Percentiles rank a stretch among this genome's conserved stretches.
Conservation (phyloP, 805 yeast species). For the Metschnikowia sp. region DNA sequence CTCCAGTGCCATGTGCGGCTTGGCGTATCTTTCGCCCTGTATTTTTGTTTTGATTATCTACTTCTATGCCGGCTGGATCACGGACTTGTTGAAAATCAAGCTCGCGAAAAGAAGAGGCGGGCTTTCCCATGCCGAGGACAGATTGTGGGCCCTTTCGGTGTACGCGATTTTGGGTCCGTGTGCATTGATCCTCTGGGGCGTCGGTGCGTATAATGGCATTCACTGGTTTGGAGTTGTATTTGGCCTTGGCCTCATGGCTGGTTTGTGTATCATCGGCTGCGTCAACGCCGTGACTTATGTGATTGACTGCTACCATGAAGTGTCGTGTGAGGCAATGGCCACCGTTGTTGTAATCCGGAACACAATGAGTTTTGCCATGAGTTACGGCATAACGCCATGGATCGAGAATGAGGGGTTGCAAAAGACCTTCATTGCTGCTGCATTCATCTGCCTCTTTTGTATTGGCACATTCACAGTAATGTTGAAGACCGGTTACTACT, state of each 20-base stretch:
- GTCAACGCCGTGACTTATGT: slow-evolving; percentile 28
- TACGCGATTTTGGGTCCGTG: slow-evolving; percentile 16
- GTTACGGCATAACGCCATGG: slow-evolving; percentile 62
- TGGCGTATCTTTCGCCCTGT: slow-evolving; percentile 17
- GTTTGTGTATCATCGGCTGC: slow-evolving; percentile 22
- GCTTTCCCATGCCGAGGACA: slow-evolving; percentile 15
- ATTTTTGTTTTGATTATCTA: slow-evolving; percentile 14
- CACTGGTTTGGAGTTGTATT: slow-evolving; percentile 25
- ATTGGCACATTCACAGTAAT: slow-evolving; percentile 44
- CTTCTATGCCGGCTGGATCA: slow-evolving; percentile 17
- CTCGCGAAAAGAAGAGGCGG: slow-evolving; percentile 14
- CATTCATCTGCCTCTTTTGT: slow-evolving; percentile 47
- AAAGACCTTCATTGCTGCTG: slow-evolving; percentile 55
- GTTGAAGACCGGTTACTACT: slow-evolving; percentile 32
- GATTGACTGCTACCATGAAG: slow-evolving; percentile 27
- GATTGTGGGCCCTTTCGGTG: slow-evolving; percentile 15
- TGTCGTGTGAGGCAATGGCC: slow-evolving; percentile 34
- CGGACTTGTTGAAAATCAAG: slow-evolving; percentile 14
- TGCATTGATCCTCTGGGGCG: slow-evolving; percentile 21
- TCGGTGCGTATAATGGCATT: slow-evolving; percentile 23
- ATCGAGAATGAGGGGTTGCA: slow-evolving; percentile 49
- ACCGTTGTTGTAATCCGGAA: slow-evolving; percentile 56
- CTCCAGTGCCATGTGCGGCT: slow-evolving; percentile 25
- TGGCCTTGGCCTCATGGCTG: slow-evolving; percentile 23
- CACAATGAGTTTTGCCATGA: slow-evolving; percentile 56